Evolutionary conservation across 2,329 filamentous ascomycete species (phyloP).

Genomic region (Boeremia exigua): DNA sequence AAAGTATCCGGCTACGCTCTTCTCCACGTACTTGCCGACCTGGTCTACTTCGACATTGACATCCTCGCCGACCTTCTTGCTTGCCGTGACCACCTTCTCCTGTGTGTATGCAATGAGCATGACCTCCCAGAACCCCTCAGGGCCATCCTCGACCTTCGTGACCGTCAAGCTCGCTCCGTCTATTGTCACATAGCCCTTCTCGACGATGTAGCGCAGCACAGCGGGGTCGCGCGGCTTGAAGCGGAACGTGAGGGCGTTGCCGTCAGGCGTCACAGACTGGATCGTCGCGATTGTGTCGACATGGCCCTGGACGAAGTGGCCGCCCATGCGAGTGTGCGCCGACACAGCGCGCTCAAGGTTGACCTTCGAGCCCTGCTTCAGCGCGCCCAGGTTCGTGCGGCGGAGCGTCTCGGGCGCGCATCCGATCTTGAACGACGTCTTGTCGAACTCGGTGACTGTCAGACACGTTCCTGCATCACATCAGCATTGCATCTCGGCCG

Average conservation of each 20-base stretch:
- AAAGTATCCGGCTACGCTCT: constrained; percentile 85
- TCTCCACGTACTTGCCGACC: constrained; percentile 84
- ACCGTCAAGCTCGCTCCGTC: constrained; percentile 95
- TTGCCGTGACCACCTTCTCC: constrained; percentile 82
- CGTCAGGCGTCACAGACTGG: constrained; percentile 74
- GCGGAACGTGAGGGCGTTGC: constrained; percentile 87
- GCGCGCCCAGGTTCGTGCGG: constrained; percentile 86
- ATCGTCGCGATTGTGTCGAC: constrained; percentile 89
- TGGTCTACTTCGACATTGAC: constrained; percentile 96
- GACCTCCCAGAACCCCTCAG: constrained; percentile 87
- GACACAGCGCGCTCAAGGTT: constrained; percentile 95
- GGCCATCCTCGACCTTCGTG: constrained; percentile 79
- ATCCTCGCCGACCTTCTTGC: constrained; percentile 77
- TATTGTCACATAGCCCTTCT: constrained; percentile 94
- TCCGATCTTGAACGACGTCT: constrained; percentile 80
- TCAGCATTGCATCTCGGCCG: constrained; percentile 2
- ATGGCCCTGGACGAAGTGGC: constrained; percentile 97
- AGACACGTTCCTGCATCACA: constrained; percentile 72
- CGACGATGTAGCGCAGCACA: constrained; percentile 86
- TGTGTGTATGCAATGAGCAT: constrained; percentile 99
- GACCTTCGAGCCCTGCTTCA: constrained; percentile 71
- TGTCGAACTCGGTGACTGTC: constrained; percentile 78
- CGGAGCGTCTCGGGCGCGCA: constrained; percentile 95
- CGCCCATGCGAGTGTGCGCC: constrained; percentile 92
- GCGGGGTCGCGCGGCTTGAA: constrained; percentile 73